phyloP scores from a whole-genome alignment of 495 filamentous ascomycete genomes.

The Podospora anserina region DNA sequence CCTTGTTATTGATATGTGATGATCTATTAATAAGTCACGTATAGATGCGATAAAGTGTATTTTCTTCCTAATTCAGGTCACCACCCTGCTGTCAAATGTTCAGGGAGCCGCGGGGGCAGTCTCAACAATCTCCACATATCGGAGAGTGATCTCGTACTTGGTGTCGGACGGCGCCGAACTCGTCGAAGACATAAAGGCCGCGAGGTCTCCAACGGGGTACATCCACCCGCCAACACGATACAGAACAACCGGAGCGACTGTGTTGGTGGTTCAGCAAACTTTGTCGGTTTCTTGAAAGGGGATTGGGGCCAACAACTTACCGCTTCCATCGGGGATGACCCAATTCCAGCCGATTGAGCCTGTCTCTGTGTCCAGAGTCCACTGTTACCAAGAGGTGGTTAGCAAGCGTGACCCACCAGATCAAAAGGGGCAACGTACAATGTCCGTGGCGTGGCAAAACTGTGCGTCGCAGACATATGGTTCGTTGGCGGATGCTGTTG shows the following conservation, averaged over 20 bases:
- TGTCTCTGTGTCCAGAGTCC: constrained; percentile 15
- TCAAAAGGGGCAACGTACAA: constrained; percentile 10
- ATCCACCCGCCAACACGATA: constrained; percentile 16
- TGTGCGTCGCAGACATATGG: neutral
- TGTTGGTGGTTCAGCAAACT: neutral
- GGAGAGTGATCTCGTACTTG: constrained; percentile 15
- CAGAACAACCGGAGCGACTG: constrained; percentile 1
- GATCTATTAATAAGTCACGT: too few relatives aligned
- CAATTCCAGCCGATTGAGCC: constrained; percentile 13
- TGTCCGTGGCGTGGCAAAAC: constrained; percentile 13
- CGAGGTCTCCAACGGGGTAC: constrained; percentile 17
- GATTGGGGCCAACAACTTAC: neutral
- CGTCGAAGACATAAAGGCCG: constrained; percentile 8
- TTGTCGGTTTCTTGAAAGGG: too few relatives aligned
- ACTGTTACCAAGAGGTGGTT: constrained; percentile 2
- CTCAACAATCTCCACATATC: neutral
- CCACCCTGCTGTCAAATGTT: neutral
- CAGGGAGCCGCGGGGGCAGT: too few relatives aligned
- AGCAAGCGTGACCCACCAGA: neutral
- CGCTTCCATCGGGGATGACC: constrained; percentile 4
- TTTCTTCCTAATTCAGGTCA: too few relatives aligned
- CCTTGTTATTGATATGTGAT: too few relatives aligned
- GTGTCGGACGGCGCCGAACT: neutral
- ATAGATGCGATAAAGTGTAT: too few relatives aligned
- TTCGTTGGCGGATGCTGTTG: constrained; percentile 12